Evolutionary conservation across 306 rosid species (phyloP), one percentile per base, ranked within the genome.

Genomic region (Rosa multiflora): DNA sequence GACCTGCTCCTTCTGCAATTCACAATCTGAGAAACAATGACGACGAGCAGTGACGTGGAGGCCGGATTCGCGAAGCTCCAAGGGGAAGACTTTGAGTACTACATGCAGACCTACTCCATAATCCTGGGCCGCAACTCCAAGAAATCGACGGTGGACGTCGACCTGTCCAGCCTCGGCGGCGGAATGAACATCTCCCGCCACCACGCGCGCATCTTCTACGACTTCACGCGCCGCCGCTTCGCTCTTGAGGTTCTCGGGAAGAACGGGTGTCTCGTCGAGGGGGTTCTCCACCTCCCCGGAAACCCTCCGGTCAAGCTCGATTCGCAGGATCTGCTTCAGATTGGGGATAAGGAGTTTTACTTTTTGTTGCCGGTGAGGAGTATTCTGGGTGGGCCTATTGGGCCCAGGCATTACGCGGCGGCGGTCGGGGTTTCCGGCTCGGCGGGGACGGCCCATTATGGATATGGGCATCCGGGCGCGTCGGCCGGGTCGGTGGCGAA

Each of bases 131-230:
- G 99, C 18, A 96, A 96, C 78, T 96, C 99, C 76, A 96, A 96
- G 86, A 96, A 93, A 82, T 93, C 99, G 39, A 93, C 88, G 48
- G 99, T 96, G 8, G 99, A 96, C 70, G 98, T 96, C 8, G 99
- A 96, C 85, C 97, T 96, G 52, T 96, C 99, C 9, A 91, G 97
- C 84, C 98, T 96, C 77, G 99, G 99, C 15, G 99, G 99, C 21
- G 99, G 99, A 1, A 96, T 96, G 99, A 96, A 96, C 87, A 96
- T 96, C 78, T 96, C 99, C 1, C 98, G 99, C 77, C 94, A 96
- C 85, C 99, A 96, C 78, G 98, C 97, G 18, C 97, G 96, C 82
- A 93, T 96, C 77, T 96, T 93, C 89, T 96, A 93, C 87, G 98
- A 96, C 85, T 96, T 96, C 82, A 73, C 99, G 0, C 97, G 98